phyloP scores from a whole-genome alignment of 306 rosid genomes.

The Mucuna pruriens region DNA sequence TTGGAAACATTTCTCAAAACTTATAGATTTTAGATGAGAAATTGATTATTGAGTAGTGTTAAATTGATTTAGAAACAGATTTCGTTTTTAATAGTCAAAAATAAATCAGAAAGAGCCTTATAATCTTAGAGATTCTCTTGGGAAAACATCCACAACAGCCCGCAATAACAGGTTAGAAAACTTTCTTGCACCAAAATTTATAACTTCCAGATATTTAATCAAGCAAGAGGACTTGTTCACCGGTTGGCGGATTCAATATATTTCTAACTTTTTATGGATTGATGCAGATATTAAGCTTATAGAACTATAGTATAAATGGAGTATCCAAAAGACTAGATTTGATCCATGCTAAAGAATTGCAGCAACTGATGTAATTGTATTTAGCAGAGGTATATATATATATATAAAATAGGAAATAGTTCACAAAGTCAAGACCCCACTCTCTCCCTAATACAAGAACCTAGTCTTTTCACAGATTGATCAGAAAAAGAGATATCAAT shows the following conservation, averaged over 20 bases:
- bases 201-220: background rate
- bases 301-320: conserved; percentile 23
- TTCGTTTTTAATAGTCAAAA: background rate
- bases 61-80: background rate
- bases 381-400: conserved; percentile 23
- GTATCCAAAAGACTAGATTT: background rate
- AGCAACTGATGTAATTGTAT: conserved; percentile 22
- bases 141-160: background rate
- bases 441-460: conserved; percentile 61
- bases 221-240: background rate
- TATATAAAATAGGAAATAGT: conserved; percentile 14
- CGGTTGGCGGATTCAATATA: conserved; percentile 2
- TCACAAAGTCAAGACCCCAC: conserved; percentile 41
- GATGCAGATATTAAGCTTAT: conserved; percentile 29
- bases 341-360: conserved; percentile 4
- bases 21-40: background rate
- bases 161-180: background rate
- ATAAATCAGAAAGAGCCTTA: background rate
- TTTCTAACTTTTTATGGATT: background rate
- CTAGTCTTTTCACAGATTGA: conserved; percentile 61
- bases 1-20: no score
- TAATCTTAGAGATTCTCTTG: background rate
- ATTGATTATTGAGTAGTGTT: background rate
- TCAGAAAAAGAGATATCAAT: conserved; percentile 63
- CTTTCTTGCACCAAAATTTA: background rate